Evolutionary conservation across 1,284 basidiomycete genomes (phyloP), one percentile per base, ranked within the genome.

Genomic region (Cryptococcus neoformans): DNA sequence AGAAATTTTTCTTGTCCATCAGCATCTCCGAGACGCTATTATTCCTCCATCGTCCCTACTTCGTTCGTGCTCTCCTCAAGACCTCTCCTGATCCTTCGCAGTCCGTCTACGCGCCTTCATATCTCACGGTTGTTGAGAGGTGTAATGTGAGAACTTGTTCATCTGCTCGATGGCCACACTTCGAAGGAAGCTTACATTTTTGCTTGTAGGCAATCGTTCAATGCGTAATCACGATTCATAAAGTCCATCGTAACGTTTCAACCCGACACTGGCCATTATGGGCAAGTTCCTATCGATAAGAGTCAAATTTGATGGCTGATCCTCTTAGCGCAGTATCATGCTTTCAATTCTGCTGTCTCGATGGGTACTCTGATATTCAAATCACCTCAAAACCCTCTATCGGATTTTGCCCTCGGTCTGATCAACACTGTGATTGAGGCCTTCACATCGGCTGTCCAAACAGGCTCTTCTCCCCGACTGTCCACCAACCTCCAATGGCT

Each of bases 231-330:
- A 51, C 53, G 6, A 51, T 68, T 11, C 60, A 69, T 44, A 53
- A 58, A 11, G 56, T 68, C 1, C 59, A 66, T 44, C 67, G 67
- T 11, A 57, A 58, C 36, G 55, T 67, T 9, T 50, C 57, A 0
- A 51, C 64, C 4, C 63, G 70, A n/a, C 65, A 70, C 35, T 73
- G 67, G 68, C 65, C 62, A 53, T 62, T 64, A 45, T 69, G 65
- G 28, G 28, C 28, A 28, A 28, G 28, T 28, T 28, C 28, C 28
- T 28, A 28, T 28, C 28, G 28, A 28, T 28, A 28, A 4, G 28
- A 28, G 28, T 28, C 4, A 28, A 28, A 28, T 4, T 28, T 28
- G 28, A 28, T 28, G 28, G 28, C 28, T 28, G 28, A 28, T 28
- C 28, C 28, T 28, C 4, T 28, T 28, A 28, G 28, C 28, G 28